These are phyloP conservation scores for Rosa hybrid DNA, from an alignment of 331 rosid species.

Conservation along the genomic window DNA sequence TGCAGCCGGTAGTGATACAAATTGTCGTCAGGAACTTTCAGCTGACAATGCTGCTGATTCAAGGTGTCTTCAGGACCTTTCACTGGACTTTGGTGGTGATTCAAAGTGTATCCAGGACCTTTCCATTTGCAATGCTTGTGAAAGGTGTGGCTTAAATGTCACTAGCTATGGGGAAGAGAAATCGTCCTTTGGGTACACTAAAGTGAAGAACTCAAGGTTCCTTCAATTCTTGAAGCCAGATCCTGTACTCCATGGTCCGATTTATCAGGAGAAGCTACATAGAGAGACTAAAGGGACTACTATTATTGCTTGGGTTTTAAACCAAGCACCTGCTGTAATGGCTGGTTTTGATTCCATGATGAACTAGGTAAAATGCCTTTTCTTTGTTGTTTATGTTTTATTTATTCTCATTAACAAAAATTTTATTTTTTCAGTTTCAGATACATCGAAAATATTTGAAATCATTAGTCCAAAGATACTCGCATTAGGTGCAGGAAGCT, in stretches of 20 bases:
- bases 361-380: too few species aligned
- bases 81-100: slow-evolving; percentile 4
- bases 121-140: slow-evolving; percentile 6
- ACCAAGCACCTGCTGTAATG: too few species aligned
- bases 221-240: slow-evolving; percentile 38
- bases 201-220: slow-evolving; percentile 10
- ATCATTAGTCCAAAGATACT: too few species aligned
- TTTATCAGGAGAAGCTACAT: too few species aligned
- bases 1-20: not conserved
- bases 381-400: too few species aligned
- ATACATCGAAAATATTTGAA: too few species aligned
- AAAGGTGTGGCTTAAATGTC: not conserved
- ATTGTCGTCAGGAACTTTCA: slow-evolving; percentile 11
- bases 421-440: too few species aligned
- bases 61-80: slow-evolving; percentile 18
- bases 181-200: slow-evolving; percentile 12
- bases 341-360: too few species aligned
- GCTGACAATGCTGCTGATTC: slow-evolving; percentile 1
- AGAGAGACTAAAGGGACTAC: too few species aligned
- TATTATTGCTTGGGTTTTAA: too few species aligned
- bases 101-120: slow-evolving; percentile 20
- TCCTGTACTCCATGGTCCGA: slow-evolving; percentile 20
- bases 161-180: slow-evolving; percentile 2
- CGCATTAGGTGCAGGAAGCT: too few species aligned
- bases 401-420: too few species aligned